phyloP scores from a whole-genome alignment of 257 asterid genomes.

The Ballota nigra region DNA sequence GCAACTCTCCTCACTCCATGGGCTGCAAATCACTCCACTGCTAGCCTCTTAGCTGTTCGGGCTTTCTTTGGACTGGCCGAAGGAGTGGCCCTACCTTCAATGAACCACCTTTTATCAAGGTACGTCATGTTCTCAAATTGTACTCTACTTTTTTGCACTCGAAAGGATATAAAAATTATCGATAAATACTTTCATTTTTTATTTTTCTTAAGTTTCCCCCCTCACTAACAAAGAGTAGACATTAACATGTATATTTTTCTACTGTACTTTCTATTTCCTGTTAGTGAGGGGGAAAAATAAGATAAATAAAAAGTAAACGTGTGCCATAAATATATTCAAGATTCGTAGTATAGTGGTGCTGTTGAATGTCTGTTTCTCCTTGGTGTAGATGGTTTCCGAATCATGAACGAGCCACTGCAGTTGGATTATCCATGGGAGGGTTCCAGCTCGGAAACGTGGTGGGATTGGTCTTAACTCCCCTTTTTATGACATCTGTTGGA shows the following conservation, averaged over 20 bases:
- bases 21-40: slow-evolving; percentile 95
- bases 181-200: too few species aligned
- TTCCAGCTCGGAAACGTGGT: slow-evolving; percentile 92
- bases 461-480: slow-evolving; percentile 79
- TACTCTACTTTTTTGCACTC: background rate
- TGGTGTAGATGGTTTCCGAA: slow-evolving; percentile 84
- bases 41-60: slow-evolving; percentile 75
- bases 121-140: background rate
- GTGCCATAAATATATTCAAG: too few species aligned
- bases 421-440: slow-evolving; percentile 97
- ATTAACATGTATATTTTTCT: too few species aligned
- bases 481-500: slow-evolving; percentile 66
- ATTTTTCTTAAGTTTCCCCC: too few species aligned
- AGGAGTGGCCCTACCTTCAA: slow-evolving; percentile 93
- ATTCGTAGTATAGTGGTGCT: background rate
- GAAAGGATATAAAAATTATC: background rate
- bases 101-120: slow-evolving; percentile 90
- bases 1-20: slow-evolving; percentile 92
- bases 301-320: too few species aligned
- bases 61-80: slow-evolving; percentile 94
- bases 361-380: background rate
- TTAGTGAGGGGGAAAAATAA: too few species aligned
- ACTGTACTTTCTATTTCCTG: too few species aligned
- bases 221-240: too few species aligned
- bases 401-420: slow-evolving; percentile 87